Conservation (phyloP, 1,284 basidiomycete species). For the Earliella scabrosa region DNA sequence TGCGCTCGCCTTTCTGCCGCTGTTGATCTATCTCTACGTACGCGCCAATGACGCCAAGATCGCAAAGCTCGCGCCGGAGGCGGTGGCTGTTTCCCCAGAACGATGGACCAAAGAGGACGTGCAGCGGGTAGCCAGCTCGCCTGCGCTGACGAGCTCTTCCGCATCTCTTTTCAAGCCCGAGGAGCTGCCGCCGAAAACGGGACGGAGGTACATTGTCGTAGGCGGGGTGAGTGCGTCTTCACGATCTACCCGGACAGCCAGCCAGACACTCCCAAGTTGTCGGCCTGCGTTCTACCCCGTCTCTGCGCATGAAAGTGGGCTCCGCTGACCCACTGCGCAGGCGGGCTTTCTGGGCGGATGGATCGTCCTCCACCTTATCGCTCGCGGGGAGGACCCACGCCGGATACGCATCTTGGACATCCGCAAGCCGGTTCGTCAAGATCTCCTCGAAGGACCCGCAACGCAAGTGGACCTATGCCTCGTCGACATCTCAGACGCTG, state of each 20-base stretch:
- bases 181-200: slow-evolving; percentile 55
- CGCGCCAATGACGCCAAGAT: slow-evolving; percentile 55
- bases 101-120: slow-evolving; percentile 48
- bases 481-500: slow-evolving; percentile 58
- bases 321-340: too few relatives aligned
- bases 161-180: slow-evolving; percentile 39
- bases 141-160: slow-evolving; percentile 32
- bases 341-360: slow-evolving; percentile 77
- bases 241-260: too few relatives aligned
- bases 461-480: slow-evolving; percentile 58
- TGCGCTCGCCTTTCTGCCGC: slow-evolving; percentile 16
- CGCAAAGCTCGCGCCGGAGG: slow-evolving; percentile 47
- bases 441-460: slow-evolving; percentile 52
- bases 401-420: slow-evolving; percentile 73
- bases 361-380: slow-evolving; percentile 68
- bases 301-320: too few relatives aligned
- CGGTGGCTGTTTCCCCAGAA: slow-evolving; percentile 47
- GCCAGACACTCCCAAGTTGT: too few relatives aligned
- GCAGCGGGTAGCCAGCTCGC: slow-evolving; percentile 37
- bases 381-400: slow-evolving; percentile 69
- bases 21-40: slow-evolving; percentile 47
- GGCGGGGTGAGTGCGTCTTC: slow-evolving; percentile 48
- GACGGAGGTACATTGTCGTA: slow-evolving; percentile 58
- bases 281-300: too few relatives aligned
- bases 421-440: slow-evolving; percentile 54